A percentile compares a stretch with the other conserved stretches of the same genome.
phyloP scores from a whole-genome alignment of 257 asterid genomes.

The Penstemon newberryi region DNA sequence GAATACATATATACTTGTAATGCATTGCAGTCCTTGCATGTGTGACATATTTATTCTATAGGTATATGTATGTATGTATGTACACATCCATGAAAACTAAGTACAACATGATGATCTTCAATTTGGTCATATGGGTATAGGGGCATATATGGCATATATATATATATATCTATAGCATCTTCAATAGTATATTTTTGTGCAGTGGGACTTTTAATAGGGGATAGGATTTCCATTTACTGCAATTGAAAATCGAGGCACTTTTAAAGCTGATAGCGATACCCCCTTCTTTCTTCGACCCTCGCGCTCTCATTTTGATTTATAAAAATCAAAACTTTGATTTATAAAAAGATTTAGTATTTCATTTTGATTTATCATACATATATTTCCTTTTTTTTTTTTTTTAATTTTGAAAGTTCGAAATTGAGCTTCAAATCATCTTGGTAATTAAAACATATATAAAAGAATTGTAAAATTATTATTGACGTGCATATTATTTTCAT shows the following conservation, averaged over 20 bases:
- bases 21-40: not conserved
- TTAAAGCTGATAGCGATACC: slow-evolving; percentile 25
- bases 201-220: not conserved
- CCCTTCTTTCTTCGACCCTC: not conserved
- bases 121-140: not conserved
- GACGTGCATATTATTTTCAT: too few relatives aligned
- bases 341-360: not conserved
- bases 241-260: slow-evolving; percentile 38
- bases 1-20: not conserved
- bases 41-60: not conserved
- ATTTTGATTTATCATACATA: too few relatives aligned
- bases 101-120: not conserved
- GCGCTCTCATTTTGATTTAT: not conserved
- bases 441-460: not conserved
- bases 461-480: too few relatives aligned
- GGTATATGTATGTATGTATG: not conserved
- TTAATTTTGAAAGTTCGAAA: not conserved
- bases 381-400: not conserved
- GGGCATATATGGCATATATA: not conserved
- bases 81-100: not conserved
- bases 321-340: not conserved
- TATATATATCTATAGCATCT: not conserved
- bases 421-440: too few relatives aligned
- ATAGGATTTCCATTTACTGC: slow-evolving; percentile 28
- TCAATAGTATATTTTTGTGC: slow-evolving; percentile 10